phyloP scores from a whole-genome alignment of 306 rosid genomes.

The Pyrus pyrifolia region DNA sequence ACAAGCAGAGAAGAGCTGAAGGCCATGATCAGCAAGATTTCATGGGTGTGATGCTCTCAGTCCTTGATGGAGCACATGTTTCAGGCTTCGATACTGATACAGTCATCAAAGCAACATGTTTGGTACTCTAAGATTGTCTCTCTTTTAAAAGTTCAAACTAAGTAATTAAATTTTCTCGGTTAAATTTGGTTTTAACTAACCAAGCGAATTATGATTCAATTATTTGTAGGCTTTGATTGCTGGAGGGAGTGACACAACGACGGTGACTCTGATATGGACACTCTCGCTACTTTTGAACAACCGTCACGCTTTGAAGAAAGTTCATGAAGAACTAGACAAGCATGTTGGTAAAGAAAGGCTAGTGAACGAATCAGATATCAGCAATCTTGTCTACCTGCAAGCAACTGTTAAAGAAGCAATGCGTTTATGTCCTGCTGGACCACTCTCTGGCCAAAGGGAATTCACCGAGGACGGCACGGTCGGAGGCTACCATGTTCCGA shows the following conservation, averaged over 20 bases:
- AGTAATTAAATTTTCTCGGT: no score
- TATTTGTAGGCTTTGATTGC: conserved; percentile 23
- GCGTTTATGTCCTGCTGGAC: conserved; percentile 43
- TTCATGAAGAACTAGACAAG: conserved; percentile 38
- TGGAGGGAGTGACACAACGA: conserved; percentile 43
- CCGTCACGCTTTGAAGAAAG: conserved; percentile 18
- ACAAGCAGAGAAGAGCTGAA: conserved; percentile 14
- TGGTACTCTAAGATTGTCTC: conserved; percentile 10
- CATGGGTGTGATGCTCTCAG: conserved; percentile 35
- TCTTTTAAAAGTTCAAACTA: no score
- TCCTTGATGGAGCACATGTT: not conserved
- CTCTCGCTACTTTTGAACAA: conserved; percentile 33
- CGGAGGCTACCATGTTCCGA: conserved; percentile 27
- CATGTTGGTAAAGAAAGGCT: conserved; percentile 44
- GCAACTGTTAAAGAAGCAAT: conserved; percentile 45
- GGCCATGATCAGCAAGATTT: conserved; percentile 22
- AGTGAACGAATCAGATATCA: conserved; percentile 38
- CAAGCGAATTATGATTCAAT: not conserved
- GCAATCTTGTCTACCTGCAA: conserved; percentile 42
- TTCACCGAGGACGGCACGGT: conserved; percentile 36
- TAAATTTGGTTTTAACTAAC: no score
- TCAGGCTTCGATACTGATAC: conserved; percentile 25
- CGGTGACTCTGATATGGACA: conserved; percentile 37
- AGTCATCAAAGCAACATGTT: conserved; percentile 26
- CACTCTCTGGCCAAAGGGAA: conserved; percentile 30